phyloP scores from a whole-genome alignment of 2,329 filamentous ascomycete species.

The Blastomyces percursus region DNA sequence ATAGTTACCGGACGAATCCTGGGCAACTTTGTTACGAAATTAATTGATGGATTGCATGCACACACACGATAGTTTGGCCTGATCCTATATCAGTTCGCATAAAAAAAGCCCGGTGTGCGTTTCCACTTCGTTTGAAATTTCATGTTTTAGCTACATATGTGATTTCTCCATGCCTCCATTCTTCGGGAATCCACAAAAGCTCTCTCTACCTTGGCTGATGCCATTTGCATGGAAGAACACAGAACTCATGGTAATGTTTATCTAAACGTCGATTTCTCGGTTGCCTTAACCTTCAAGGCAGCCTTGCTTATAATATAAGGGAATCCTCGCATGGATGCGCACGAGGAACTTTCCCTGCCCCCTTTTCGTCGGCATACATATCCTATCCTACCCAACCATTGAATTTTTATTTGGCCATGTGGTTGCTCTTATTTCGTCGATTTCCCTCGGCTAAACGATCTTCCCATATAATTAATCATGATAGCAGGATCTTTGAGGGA shows the following conservation, averaged over 20 bases:
- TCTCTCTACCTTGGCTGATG: background rate
- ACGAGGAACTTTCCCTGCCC: background rate
- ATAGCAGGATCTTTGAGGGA: background rate
- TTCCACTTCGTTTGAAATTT: background rate
- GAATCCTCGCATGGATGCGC: background rate
- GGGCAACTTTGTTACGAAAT: background rate
- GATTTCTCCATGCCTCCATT: background rate
- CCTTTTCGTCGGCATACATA: background rate
- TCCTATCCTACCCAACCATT: background rate
- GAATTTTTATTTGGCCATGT: background rate
- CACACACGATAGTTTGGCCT: background rate
- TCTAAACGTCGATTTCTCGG: background rate
- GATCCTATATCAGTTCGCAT: slow-evolving; percentile 1
- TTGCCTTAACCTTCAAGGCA: background rate
- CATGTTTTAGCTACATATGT: background rate
- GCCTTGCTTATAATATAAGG: background rate
- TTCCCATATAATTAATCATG: background rate
- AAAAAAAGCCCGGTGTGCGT: background rate
- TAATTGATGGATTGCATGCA: background rate
- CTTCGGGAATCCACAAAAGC: background rate
- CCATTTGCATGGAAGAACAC: background rate
- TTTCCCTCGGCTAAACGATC: background rate
- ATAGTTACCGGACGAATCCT: background rate
- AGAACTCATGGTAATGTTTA: background rate
- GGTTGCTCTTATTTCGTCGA: background rate